phyloP scores from a whole-genome alignment of 2,329 filamentous ascomycete species.

The Aspergillus persii region DNA sequence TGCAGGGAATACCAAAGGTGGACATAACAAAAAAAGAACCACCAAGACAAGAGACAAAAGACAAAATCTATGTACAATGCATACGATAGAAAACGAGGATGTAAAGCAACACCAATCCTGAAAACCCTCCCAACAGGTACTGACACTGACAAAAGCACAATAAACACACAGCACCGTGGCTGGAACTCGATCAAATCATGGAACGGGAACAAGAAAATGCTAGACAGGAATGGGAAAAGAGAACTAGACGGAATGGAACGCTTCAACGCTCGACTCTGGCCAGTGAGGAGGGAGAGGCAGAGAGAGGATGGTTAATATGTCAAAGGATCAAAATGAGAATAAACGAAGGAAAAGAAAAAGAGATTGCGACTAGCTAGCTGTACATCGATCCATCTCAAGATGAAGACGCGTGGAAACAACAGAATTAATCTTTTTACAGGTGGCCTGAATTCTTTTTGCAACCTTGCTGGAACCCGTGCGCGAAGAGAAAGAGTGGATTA shows the following conservation, averaged over 20 bases:
- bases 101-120: not conserved
- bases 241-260: constrained; percentile 2
- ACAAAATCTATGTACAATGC: constrained; percentile 5
- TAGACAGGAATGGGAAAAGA: not conserved
- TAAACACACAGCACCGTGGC: not conserved
- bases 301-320: not conserved
- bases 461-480: not conserved
- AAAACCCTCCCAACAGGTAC: not conserved
- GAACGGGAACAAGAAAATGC: not conserved
- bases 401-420: not conserved
- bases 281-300: not conserved
- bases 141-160: not conserved
- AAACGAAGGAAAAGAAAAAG: not conserved
- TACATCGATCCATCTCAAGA: constrained; percentile 6
- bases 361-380: constrained; percentile 7
- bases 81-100: not conserved
- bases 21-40: not conserved
- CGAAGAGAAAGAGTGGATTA: constrained; percentile 1
- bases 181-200: not conserved
- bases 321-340: constrained; percentile 6
- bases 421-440: constrained; percentile 6
- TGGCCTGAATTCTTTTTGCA: not conserved
- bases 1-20: not conserved
- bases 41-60: not conserved
- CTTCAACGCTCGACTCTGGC: constrained; percentile 12